phyloP scores from a whole-genome alignment of 2,329 filamentous ascomycete genomes.

The Trichoderma afroharzianum region DNA sequence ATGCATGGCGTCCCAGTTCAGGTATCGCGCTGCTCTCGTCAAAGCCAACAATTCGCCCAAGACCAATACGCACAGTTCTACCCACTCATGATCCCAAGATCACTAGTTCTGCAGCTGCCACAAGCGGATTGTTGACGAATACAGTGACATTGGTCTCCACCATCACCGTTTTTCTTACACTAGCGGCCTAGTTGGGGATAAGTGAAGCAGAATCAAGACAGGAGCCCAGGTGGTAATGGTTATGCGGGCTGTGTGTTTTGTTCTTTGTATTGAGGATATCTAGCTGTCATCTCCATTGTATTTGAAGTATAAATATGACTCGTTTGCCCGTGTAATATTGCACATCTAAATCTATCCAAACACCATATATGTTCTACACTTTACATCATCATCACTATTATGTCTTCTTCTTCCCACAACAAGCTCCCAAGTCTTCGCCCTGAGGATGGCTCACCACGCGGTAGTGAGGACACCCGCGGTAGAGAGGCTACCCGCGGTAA shows the following conservation, averaged over 20 bases:
- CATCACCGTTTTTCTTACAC: not conserved
- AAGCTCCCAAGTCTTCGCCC: not conserved
- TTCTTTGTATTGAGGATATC: not conserved
- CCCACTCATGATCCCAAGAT: not conserved
- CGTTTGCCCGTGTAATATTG: not conserved
- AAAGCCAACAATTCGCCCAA: not conserved
- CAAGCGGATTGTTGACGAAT: not conserved
- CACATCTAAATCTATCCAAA: not conserved
- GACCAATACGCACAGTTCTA: not conserved
- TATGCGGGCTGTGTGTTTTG: not conserved
- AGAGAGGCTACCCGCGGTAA: not conserved
- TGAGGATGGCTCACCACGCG: not conserved
- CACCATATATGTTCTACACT: not conserved
- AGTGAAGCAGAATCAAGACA: not conserved
- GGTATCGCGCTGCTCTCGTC: not conserved
- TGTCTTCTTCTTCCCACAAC: not conserved
- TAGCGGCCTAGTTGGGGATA: not conserved
- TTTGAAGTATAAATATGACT: not conserved
- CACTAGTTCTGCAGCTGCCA: not conserved
- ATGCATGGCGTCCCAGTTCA: not conserved
- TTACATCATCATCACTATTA: too few species aligned
- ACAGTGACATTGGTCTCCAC: not conserved
- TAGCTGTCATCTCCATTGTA: not conserved
- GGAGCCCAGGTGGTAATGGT: not conserved
- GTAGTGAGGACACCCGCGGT: not conserved